Evolutionary conservation across 345 rosid genomes (phyloP).

Genomic region (Trapa bicornis): DNA sequence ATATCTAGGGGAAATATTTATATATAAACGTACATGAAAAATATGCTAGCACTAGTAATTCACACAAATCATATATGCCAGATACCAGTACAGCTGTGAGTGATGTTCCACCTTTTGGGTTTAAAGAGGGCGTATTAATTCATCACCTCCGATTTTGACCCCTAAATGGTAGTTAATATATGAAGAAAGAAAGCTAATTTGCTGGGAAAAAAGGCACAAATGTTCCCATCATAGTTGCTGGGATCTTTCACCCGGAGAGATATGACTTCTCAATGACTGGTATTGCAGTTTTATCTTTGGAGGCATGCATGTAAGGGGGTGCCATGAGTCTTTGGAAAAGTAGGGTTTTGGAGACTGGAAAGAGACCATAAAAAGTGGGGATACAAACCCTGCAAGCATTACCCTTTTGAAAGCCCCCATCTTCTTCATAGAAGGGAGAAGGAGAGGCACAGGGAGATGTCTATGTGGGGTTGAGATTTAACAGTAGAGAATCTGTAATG

Average conservation of each 20-base stretch:
- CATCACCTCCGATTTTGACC: no score
- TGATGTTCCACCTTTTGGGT: no score
- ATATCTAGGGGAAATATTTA: background rate
- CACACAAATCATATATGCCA: no score
- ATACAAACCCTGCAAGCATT: background rate
- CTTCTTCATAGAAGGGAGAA: background rate
- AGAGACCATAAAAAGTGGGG: background rate
- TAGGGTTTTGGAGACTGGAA: background rate
- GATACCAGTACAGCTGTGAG: no score
- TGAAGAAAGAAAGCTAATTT: no score
- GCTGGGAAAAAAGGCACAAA: no score
- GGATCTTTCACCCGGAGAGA: no score
- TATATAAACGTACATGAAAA: no score
- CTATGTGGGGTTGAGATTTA: slow-evolving; percentile 16
- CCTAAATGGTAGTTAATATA: no score
- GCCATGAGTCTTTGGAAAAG: background rate
- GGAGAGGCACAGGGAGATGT: background rate
- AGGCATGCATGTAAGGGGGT: background rate
- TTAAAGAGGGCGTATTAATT: no score
- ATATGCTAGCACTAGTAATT: no score
- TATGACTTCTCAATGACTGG: background rate
- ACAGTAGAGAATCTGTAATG: slow-evolving; percentile 72
- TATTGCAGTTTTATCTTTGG: background rate
- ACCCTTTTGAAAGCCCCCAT: background rate
- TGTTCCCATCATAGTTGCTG: no score